Evolutionary conservation across 139 green algal genomes (phyloP), one percentile per base, ranked within the genome.

Genomic region (Chlamydomonas schloesseri): DNA sequence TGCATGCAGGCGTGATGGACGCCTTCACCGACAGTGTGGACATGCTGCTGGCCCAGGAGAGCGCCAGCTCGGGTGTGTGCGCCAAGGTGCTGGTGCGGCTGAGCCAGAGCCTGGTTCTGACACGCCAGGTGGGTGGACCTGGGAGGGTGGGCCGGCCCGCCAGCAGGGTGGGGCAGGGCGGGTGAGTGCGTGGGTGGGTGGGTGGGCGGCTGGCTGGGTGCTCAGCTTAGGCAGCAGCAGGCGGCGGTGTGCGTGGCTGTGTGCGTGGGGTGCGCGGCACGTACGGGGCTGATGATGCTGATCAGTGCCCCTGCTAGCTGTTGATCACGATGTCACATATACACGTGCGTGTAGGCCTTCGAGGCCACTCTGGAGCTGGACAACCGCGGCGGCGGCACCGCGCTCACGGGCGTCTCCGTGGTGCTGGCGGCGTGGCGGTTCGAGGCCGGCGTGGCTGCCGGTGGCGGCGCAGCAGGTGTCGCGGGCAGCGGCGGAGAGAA

Each of bases 31-130:
- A 70, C 21, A n/a, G 6, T 9, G 50, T 81, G 15, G n/a, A 34
- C 11, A 70, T 55, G 15, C 15, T 81, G 31, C 31, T 81, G 33
- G 74, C 74, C 21, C 31, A 20, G 3, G n/a, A 81, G 20, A 60
- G 47, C 13, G n/a, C 74, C 36, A 60, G 29, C 55, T 6, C 31
- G 31, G 74, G 55, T 31, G 67, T 60, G 74, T 81, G 74, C 74
- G 74, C 74, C 21, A 33, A 55, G 46, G 55, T 81, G 29, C n/a
- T 81, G 31, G 74, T 81, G 18, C 53, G 53, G 31, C 47, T 81
- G 23, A 81, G 74, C 55, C 74, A 81, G 57, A 23, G 33, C 55
- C 74, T 81, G n/a, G 74, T 81, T 21, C n/a, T 70, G 18, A 82
- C 58, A 18, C 58, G 58, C 23, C 75, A 82, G 75, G 75, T 67